phyloP scores from a whole-genome alignment of 1,139 yeast genomes.

The Saccharomyces hybrid region DNA sequence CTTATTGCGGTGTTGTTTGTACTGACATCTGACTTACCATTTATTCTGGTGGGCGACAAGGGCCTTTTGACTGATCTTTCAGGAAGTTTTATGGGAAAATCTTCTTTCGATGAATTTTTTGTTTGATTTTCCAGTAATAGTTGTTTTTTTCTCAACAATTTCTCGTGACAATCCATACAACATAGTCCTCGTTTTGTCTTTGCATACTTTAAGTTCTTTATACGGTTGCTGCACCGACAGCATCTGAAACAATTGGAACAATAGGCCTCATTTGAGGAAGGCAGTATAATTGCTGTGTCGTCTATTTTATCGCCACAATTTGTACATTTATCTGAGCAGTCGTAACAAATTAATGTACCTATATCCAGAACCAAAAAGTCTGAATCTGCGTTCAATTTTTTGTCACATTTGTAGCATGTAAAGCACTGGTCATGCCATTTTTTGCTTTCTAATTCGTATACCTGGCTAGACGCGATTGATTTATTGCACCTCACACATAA shows the following conservation, averaged over 20 bases:
- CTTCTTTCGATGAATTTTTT: not conserved
- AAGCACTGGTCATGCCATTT: conserved; percentile 93
- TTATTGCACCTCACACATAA: conserved; percentile 21
- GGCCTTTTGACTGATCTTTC: conserved; percentile 8
- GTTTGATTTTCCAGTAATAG: conserved; percentile 1
- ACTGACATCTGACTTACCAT: not conserved
- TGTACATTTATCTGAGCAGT: conserved; percentile 81
- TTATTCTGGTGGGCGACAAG: conserved; percentile 1
- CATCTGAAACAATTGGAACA: conserved; percentile 88
- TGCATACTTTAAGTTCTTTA: conserved; percentile 86
- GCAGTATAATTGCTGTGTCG: conserved; percentile 66
- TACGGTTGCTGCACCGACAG: conserved; percentile 75
- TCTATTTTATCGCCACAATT: conserved; percentile 83
- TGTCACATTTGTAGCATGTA: conserved; percentile 72
- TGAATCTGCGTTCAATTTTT: conserved; percentile 71
- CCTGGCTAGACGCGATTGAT: conserved; percentile 61
- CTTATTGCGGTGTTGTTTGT: not conserved
- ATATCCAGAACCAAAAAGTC: conserved; percentile 84
- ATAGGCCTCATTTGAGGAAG: conserved; percentile 90
- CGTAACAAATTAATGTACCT: conserved; percentile 81
- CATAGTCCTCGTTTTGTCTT: conserved; percentile 88
- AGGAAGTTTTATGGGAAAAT: conserved; percentile 1
- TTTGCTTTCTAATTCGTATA: conserved; percentile 75
- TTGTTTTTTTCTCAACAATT: conserved; percentile 28
- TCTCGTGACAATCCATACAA: conserved; percentile 89